Conservation (phyloP, 257 asterid genomes). For the Thymus mandschuricus region DNA sequence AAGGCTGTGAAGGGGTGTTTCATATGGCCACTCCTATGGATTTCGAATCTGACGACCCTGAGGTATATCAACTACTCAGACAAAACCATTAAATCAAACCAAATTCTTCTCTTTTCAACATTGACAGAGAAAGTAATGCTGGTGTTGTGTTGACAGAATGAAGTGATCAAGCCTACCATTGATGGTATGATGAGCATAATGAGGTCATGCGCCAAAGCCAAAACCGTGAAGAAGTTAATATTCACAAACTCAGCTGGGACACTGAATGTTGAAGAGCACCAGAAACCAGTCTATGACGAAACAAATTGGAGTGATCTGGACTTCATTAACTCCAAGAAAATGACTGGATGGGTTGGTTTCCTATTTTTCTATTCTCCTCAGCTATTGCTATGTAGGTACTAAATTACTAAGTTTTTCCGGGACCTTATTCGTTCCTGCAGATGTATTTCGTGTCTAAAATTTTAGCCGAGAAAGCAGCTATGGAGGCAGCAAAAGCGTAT, state of each 20-base stretch:
- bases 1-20: conserved; percentile 83
- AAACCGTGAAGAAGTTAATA: conserved; percentile 71
- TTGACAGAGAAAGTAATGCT: background rate
- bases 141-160: conserved; percentile 49
- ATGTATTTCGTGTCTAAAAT: conserved; percentile 83
- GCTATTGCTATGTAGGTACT: background rate
- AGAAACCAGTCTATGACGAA: conserved; percentile 64
- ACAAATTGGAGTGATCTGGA: conserved; percentile 76
- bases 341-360: conserved; percentile 87
- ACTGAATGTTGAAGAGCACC: conserved; percentile 65
- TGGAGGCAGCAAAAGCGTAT: conserved; percentile 61
- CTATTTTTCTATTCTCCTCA: background rate
- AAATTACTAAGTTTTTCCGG: conserved; percentile 6
- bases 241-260: conserved; percentile 94
- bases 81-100: no score
- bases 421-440: conserved; percentile 41
- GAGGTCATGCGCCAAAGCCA: conserved; percentile 76
- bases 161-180: conserved; percentile 85
- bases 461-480: conserved; percentile 79
- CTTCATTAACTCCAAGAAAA: conserved; percentile 75
- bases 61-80: conserved; percentile 43
- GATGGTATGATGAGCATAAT: conserved; percentile 73
- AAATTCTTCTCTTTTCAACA: background rate
- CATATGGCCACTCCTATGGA: conserved; percentile 98
- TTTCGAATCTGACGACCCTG: conserved; percentile 78